Conservation (phyloP, 345 rosid genomes). For the Reutealis trisperma region DNA sequence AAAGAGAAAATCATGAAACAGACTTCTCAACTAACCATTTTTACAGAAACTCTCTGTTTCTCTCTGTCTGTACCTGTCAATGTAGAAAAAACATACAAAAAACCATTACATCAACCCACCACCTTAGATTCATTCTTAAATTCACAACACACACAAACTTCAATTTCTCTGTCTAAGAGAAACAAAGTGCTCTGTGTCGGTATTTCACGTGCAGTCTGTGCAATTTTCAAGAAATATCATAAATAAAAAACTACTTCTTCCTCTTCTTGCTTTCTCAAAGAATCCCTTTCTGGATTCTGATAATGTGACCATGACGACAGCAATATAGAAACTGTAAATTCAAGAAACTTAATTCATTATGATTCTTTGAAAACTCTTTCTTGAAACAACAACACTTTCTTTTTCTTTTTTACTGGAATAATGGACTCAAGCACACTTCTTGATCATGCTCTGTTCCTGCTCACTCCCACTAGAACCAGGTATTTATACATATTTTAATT, state of each 20-base stretch:
- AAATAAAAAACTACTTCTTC: background rate
- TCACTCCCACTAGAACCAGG: constrained; percentile 99
- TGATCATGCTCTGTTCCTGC: constrained; percentile 87
- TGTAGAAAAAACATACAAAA: background rate
- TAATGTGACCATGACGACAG: too few species aligned
- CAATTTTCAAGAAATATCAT: background rate
- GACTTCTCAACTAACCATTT: constrained; percentile 34
- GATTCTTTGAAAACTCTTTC: constrained; percentile 10
- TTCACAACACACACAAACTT: background rate
- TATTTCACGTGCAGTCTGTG: constrained; percentile 26
- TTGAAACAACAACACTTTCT: constrained; percentile 7
- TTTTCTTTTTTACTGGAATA: constrained; percentile 17
- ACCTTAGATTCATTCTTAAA: constrained; percentile 13
- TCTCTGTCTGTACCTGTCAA: background rate
- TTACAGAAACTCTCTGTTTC: background rate
- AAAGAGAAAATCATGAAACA: background rate
- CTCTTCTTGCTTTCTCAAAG: background rate
- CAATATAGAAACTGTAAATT: background rate
- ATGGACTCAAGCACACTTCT: constrained; percentile 88
- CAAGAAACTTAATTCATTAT: background rate
- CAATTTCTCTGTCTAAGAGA: background rate
- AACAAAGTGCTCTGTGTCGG: constrained; percentile 5
- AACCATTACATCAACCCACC: constrained; percentile 11
- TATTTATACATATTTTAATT: constrained; percentile 18
- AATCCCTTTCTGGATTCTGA: background rate